Percentiles rank a stretch among this genome's conserved stretches.
Conservation (phyloP, 441 rosid species). For the Arabidopsis hybrid region DNA sequence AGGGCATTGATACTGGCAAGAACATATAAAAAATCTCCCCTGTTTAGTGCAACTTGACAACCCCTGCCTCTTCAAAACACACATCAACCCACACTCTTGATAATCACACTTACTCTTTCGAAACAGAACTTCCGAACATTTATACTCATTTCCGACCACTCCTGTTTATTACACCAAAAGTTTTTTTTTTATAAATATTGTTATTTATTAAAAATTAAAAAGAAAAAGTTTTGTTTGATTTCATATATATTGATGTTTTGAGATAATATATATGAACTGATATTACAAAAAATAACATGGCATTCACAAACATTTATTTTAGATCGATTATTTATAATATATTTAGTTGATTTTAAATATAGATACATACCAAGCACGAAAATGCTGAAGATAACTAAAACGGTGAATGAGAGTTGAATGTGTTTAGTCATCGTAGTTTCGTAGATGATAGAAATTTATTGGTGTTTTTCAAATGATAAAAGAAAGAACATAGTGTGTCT, state of each 20-base stretch:
- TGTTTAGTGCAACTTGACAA: neutral
- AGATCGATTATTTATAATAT: neutral
- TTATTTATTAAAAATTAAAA: neutral
- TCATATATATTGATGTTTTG: neutral
- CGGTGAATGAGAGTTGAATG: neutral
- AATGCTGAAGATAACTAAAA: neutral
- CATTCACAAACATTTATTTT: neutral
- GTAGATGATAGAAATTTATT: neutral
- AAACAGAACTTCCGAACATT: neutral
- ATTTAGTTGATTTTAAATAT: neutral
- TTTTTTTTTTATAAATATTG: neutral
- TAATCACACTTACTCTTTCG: neutral
- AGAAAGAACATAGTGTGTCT: neutral
- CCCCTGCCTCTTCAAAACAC: neutral
- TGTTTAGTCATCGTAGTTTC: neutral
- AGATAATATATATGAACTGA: neutral
- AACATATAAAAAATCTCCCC: too few species aligned
- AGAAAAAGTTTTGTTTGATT: neutral
- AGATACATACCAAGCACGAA: neutral
- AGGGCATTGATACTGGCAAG: neutral
- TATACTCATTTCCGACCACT: neutral
- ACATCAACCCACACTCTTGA: neutral
- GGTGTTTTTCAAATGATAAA: neutral
- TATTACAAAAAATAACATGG: neutral
- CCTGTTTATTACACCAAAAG: neutral